Evolutionary conservation across 805 yeast species (phyloP), one percentile per base, ranked within the genome.

Genomic region (Metschnikowia similis): DNA sequence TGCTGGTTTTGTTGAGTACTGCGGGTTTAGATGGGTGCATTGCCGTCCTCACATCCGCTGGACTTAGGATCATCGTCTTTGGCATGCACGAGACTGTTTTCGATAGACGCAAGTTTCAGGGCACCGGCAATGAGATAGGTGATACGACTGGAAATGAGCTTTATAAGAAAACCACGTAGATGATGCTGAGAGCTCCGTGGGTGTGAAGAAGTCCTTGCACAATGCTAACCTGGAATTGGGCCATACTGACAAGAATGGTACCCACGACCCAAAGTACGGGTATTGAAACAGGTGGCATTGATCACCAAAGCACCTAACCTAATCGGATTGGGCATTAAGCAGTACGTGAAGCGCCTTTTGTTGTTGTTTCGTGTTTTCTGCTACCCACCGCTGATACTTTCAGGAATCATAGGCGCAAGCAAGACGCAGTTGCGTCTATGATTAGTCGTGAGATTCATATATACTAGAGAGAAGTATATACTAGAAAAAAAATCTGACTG

Each of bases 11-110:
- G 78, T 83, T 8, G 75, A 80, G 41, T 67, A 76, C 41, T 72
- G 78, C 27, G 76, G 81, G n/a, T 88, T 87, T 70, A 73, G 86
- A 59, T 88, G 95, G 95, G 88, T 85, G 87, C 66, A 75, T 83
- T 49, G 82, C 85, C 9, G 90, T 83, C 39, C 60, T 68, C 44
- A 75, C 81, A 42, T 74, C 75, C 44, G 71, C 69, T 26, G 82
- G 68, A 2, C 67, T 82, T 29, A 65, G 85, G 49, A 51, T 79
- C 11, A 64, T 84, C 47, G 56, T 83, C 27, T 78, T 85, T 54
- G 76, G 77, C 16, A 79, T 86, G 60, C 91, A 85, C 61, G 96
- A 88, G 61, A 85, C 95, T 11, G 74, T 71, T 46, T 81, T 79
- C 53, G 72, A 72, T 58, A 72, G 89, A 59, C 56, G 70, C n/a